Evolutionary conservation across 345 rosid genomes (phyloP).

Genomic region (Eutrema heterophyllum): DNA sequence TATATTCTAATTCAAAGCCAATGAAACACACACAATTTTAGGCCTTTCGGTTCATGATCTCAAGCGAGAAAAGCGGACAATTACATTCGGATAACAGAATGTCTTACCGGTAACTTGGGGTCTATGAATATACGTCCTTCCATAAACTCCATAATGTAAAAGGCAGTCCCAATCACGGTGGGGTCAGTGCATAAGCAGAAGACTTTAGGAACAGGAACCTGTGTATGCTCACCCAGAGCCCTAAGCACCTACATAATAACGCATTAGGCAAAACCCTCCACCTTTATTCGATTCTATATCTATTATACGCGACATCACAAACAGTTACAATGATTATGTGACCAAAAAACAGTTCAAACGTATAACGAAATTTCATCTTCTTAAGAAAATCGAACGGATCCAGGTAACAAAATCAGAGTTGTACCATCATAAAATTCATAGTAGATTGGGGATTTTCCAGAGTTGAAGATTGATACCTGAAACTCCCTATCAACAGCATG

Average conservation of each 20-base stretch:
- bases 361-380: neutral
- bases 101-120: constrained; percentile 57
- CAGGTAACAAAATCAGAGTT: neutral
- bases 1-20: constrained; percentile 47
- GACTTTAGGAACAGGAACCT: constrained; percentile 86
- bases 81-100: neutral
- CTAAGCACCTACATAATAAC: constrained; percentile 51
- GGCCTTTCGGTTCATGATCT: neutral
- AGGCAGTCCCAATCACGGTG: constrained; percentile 69
- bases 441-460: neutral
- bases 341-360: neutral
- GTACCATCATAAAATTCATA: neutral
- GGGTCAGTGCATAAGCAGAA: constrained; percentile 74
- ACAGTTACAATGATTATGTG: neutral
- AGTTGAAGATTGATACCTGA: constrained; percentile 37
- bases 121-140: constrained; percentile 88
- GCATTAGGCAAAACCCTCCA: constrained; percentile 2
- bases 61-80: neutral
- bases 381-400: neutral
- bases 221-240: constrained; percentile 71
- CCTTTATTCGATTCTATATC: neutral
- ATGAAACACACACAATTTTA: constrained; percentile 8
- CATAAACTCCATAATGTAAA: constrained; percentile 95
- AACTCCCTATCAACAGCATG: constrained; percentile 93
- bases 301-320: neutral